Conservation (phyloP, 1,284 basidiomycete species). For the Marasmius fiardii region DNA sequence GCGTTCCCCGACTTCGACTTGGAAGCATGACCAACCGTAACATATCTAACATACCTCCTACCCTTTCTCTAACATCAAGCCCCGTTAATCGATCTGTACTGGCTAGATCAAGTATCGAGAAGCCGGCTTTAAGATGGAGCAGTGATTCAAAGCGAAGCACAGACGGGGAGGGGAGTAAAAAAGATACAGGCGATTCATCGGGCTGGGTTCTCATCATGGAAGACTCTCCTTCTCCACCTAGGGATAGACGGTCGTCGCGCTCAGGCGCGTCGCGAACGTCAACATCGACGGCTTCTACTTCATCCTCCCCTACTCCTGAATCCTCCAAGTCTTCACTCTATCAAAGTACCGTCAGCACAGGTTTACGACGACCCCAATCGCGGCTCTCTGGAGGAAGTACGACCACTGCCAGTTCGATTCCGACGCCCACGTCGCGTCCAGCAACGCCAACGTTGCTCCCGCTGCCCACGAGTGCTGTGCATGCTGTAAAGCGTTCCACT, state of each 20-base stretch:
- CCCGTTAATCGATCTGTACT: conserved; percentile 29
- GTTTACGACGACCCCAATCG: conserved; percentile 60
- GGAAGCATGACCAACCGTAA: conserved; percentile 60
- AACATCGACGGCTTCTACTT: conserved; percentile 30
- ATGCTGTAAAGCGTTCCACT: conserved; percentile 56
- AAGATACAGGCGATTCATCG: conserved; percentile 53
- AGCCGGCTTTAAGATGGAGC: conserved; percentile 33
- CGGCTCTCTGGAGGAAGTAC: conserved; percentile 64
- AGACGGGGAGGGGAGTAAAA: conserved; percentile 34
- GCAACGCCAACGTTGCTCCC: conserved; percentile 74
- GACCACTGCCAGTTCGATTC: conserved; percentile 56
- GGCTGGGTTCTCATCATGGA: conserved; percentile 86
- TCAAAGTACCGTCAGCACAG: conserved; percentile 39
- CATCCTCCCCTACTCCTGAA: conserved; percentile 31
- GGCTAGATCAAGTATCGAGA: conserved; percentile 37
- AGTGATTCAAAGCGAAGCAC: conserved; percentile 40
- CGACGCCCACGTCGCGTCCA: conserved; percentile 68
- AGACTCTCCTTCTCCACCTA: conserved; percentile 66
- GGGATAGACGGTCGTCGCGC: conserved; percentile 45
- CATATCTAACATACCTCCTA: conserved; percentile 31
- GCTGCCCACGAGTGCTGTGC: conserved; percentile 50
- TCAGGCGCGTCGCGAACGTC: conserved; percentile 33
- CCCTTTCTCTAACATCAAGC: conserved; percentile 27
- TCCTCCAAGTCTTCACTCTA: conserved; percentile 30
- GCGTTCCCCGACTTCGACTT: conserved; percentile 76